These are phyloP conservation scores for Venturiaceae sp. DNA, from an alignment of 2,329 filamentous ascomycete genomes.

Conservation along the genomic window DNA sequence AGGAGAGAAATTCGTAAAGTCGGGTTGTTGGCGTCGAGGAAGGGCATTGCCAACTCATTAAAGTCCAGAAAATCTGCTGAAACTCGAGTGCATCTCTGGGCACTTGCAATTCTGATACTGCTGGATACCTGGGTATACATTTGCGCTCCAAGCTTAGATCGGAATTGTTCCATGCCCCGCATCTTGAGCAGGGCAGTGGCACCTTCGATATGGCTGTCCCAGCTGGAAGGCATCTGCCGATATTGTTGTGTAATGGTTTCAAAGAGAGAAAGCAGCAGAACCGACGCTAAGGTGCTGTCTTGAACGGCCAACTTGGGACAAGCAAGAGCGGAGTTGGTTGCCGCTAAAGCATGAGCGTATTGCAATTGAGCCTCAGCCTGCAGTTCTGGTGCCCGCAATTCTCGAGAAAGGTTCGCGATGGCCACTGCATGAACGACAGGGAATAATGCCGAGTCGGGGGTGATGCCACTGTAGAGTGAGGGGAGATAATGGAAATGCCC, in stretches of 20 bases:
- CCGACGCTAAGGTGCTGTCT: not conserved
- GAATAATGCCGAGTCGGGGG: too few relatives aligned
- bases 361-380: not conserved
- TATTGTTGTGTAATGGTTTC: not conserved
- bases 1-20: not conserved
- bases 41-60: not conserved
- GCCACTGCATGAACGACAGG: not conserved
- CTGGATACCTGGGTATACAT: not conserved
- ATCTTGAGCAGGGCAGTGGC: not conserved
- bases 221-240: not conserved
- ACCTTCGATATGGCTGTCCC: not conserved
- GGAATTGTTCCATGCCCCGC: not conserved
- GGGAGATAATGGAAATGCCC: constrained; percentile 15
- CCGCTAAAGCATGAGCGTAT: not conserved
- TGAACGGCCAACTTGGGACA: not conserved
- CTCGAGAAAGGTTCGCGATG: not conserved
- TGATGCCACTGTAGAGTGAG: constrained; percentile 4
- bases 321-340: not conserved
- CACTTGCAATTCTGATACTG: not conserved
- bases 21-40: not conserved
- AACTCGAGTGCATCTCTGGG: constrained; percentile 6
- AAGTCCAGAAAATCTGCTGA: not conserved
- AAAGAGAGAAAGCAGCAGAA: not conserved
- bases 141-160: not conserved
- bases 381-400: not conserved